A percentile compares a stretch with the other conserved stretches of the same genome.
These are phyloP conservation scores for Nematocida displodere DNA, from an alignment of 371 early-diverging fungal genomes.

Conservation along the genomic window DNA sequence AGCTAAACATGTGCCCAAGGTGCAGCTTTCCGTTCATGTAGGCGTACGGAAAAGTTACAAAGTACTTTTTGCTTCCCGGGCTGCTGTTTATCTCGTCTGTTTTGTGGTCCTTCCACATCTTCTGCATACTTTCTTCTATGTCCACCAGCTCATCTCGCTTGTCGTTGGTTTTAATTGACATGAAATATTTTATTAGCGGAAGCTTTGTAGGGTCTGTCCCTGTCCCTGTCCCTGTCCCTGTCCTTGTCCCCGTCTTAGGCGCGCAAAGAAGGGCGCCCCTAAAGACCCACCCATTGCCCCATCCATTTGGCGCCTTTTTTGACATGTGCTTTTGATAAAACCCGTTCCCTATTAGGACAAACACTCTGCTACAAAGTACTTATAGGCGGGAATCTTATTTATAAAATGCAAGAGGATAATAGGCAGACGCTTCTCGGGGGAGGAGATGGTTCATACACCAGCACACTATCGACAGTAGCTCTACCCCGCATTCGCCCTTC, in stretches of 20 bases:
- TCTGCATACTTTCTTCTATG: constrained; percentile 25
- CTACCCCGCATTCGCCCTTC: too few species aligned
- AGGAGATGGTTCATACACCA: too few species aligned
- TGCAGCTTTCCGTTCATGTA: constrained; percentile 99
- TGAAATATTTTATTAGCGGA: not conserved
- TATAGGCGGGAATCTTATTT: too few species aligned
- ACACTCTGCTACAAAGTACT: too few species aligned
- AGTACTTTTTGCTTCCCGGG: constrained; percentile 69
- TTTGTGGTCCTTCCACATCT: constrained; percentile 8
- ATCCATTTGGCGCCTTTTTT: too few species aligned
- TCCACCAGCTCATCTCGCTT: constrained; percentile 42
- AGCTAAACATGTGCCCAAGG: constrained; percentile 91
- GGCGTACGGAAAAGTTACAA: constrained; percentile 93
- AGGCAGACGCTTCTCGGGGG: too few species aligned
- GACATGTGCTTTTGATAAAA: too few species aligned
- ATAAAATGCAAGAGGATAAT: too few species aligned
- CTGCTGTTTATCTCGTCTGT: constrained; percentile 7
- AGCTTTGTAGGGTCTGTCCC: not conserved
- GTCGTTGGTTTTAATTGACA: constrained; percentile 1
- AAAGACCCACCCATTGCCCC: too few species aligned
- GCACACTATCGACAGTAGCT: too few species aligned
- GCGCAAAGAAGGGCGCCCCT: too few species aligned
- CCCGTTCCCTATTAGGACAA: too few species aligned
- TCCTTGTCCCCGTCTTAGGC: not conserved
- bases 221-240: not conserved